Evolutionary conservation across 306 rosid genomes (phyloP), one percentile per base, ranked within the genome.

Genomic region (Cucurbita maxima): DNA sequence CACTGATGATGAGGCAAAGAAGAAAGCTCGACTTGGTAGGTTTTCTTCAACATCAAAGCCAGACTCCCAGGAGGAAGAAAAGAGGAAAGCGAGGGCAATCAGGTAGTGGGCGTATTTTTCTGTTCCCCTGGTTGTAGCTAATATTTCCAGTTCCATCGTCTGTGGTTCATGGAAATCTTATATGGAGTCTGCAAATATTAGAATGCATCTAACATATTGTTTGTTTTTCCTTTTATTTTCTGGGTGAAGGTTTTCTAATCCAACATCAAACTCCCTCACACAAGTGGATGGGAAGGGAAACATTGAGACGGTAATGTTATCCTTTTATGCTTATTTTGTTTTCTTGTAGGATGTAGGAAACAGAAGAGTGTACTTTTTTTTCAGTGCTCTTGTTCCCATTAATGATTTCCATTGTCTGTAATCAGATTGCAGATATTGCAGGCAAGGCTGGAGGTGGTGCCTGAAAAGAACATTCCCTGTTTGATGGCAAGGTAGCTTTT

Each of bases 41-140:
- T 91, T 91, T 80, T 79, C 95, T 16, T 75, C 92, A 0, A 81
- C 10, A 67, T 77, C 97, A 13, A 86, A 86, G 71, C 66, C 82
- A 41, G 97, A 91, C 77, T 78, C 96, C 41, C 55, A 58, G 20
- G 99, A 94, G 79, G 99, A 91, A 67, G 97, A 91, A 72, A 94
- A 94, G 79, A 85, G 87, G 90, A 94, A 91, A 85, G 99, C 97
- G 47, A 89, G 99, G 71, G 91, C 93, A 48, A 74, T 82, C 51
- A 93, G 98, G 94, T 88, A 73, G 14, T 56, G 4, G 41, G 43
- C 40, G 50, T 22, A 18, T 12, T 3, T 1, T 68, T 68, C 22
- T 48, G 30, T 44, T 40, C 30, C 57, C 44, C 10, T 58, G 16
- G 25, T 59, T 74, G 56, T 74, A 48, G 43, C 16, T 11, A 14